A percentile compares a stretch with the other conserved stretches of the same genome.
Conservation (phyloP, 352 stramenopile species). For the Globisporangium emineosum region DNA sequence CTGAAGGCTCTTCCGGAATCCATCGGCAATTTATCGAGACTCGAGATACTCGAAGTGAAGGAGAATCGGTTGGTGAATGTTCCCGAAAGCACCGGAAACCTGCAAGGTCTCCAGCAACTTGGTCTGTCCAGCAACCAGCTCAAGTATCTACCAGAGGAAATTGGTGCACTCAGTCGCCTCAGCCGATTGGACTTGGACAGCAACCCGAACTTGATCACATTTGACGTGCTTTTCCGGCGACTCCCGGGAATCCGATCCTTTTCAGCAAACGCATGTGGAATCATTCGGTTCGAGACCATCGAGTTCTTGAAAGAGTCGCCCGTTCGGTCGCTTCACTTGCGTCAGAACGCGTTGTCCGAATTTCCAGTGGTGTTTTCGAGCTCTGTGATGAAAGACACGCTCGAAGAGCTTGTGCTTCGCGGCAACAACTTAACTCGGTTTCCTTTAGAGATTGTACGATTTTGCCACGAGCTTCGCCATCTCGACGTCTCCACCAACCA, state of each 20-base stretch:
- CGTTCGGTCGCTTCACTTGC: slow-evolving; percentile 31
- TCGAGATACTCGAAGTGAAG: slow-evolving; percentile 36
- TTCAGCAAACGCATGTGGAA: slow-evolving; percentile 35
- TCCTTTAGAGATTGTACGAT: slow-evolving; percentile 36
- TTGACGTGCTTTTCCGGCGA: slow-evolving; percentile 35
- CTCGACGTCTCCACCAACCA: slow-evolving; percentile 55
- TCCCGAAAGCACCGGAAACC: slow-evolving; percentile 33
- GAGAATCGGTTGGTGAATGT: slow-evolving; percentile 43
- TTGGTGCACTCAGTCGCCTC: slow-evolving; percentile 29
- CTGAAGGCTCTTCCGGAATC: slow-evolving; percentile 36
- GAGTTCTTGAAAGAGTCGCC: slow-evolving; percentile 47
- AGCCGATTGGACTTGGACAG: slow-evolving; percentile 35
- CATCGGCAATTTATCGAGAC: slow-evolving; percentile 32
- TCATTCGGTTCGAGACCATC: slow-evolving; percentile 38
- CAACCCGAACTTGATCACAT: slow-evolving; percentile 35
- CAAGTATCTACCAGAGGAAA: slow-evolving; percentile 34
- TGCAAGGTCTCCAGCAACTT: slow-evolving; percentile 41
- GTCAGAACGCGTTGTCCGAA: slow-evolving; percentile 39
- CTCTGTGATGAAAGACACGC: slow-evolving; percentile 43
- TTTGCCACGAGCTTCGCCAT: slow-evolving; percentile 31
- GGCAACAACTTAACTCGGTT: slow-evolving; percentile 36
- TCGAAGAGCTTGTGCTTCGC: slow-evolving; percentile 36
- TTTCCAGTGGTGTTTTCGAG: slow-evolving; percentile 39
- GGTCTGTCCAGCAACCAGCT: slow-evolving; percentile 43
- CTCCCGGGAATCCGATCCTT: slow-evolving; percentile 29